Evolutionary conservation across 192 early-diverging fungal genomes (phyloP).

Genomic region (Spizellomyces sp.): DNA sequence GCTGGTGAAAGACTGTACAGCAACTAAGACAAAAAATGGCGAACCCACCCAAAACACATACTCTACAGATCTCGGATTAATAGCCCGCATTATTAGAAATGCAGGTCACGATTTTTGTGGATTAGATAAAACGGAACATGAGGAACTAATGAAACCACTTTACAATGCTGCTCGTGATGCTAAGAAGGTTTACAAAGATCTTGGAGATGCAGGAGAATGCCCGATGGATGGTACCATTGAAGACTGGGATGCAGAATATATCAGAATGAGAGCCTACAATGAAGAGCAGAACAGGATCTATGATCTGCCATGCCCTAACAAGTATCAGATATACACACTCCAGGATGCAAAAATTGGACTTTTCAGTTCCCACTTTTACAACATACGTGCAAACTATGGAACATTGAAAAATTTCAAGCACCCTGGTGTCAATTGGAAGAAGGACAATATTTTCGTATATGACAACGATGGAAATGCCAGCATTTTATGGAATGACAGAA

Average conservation of each 20-base stretch:
- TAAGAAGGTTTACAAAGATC: too few species aligned
- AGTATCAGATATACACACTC: neutral
- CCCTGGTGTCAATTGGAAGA: constrained; percentile 1
- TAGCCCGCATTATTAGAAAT: neutral
- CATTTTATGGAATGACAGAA: constrained; percentile 3
- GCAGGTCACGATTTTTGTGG: neutral
- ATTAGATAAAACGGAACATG: neutral
- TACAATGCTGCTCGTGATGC: neutral
- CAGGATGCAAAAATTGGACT: constrained; percentile 1
- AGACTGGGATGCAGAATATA: neutral
- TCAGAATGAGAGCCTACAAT: neutral
- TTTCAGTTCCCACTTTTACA: neutral
- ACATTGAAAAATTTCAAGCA: constrained; percentile 2
- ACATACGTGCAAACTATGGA: neutral
- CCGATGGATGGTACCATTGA: neutral
- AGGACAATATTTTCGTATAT: constrained; percentile 10
- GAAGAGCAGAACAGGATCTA: neutral
- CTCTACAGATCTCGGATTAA: neutral
- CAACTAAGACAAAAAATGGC: neutral
- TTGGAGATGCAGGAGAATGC: neutral
- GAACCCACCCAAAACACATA: neutral
- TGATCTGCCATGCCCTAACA: neutral
- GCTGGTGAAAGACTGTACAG: too few species aligned
- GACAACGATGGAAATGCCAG: neutral
- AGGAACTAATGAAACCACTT: neutral